phyloP scores from a whole-genome alignment of 2,329 filamentous ascomycete genomes.

The Verticillium klebahnii region DNA sequence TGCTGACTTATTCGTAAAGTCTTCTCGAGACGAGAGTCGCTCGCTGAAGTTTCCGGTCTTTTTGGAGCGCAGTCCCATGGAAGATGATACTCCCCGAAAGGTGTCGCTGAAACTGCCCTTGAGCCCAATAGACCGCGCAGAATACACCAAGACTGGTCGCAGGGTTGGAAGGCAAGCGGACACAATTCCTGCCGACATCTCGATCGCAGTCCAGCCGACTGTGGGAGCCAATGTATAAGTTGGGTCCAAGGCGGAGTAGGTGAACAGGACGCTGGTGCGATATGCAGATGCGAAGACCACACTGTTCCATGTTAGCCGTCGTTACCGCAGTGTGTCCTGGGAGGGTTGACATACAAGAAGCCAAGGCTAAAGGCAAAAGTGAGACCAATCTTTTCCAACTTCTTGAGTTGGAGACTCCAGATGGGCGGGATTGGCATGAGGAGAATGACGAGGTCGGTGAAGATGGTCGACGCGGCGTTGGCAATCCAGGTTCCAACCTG shows the following conservation, averaged over 20 bases:
- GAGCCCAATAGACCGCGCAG: slow-evolving; percentile 34
- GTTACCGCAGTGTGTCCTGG: rapidly evolving
- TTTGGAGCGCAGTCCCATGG: slow-evolving; percentile 18
- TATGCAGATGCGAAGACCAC: slow-evolving; percentile 45
- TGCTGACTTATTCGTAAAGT: slow-evolving; percentile 3
- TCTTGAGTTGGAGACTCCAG: slow-evolving; percentile 38
- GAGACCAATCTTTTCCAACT: slow-evolving; percentile 36
- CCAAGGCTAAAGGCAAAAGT: slow-evolving; percentile 39
- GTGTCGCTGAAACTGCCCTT: slow-evolving; percentile 28
- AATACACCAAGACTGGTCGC: slow-evolving; percentile 25
- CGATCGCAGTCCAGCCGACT: slow-evolving; percentile 43
- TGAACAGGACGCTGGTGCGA: slow-evolving; percentile 41
- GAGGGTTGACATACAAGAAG: slow-evolving; percentile 30
- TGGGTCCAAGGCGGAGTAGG: slow-evolving; percentile 29
- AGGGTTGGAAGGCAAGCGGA: slow-evolving; percentile 50
- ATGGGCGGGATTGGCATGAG: slow-evolving; percentile 38
- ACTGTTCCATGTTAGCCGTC: slow-evolving; percentile 14
- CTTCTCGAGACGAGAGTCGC: slow-evolving; percentile 8
- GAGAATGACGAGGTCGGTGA: slow-evolving; percentile 41
- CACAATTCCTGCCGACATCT: slow-evolving; percentile 45
- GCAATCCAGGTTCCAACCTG: slow-evolving; percentile 45
- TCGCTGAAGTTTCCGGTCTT: slow-evolving; percentile 13
- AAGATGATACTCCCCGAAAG: slow-evolving; percentile 13
- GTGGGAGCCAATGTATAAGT: slow-evolving; percentile 42
- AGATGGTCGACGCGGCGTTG: slow-evolving; percentile 41